Percentiles rank a stretch among this genome's conserved stretches.
Evolutionary conservation across 2,329 filamentous ascomycete species (phyloP).

Genomic region (Dryadomyces quercus-mongolicae): DNA sequence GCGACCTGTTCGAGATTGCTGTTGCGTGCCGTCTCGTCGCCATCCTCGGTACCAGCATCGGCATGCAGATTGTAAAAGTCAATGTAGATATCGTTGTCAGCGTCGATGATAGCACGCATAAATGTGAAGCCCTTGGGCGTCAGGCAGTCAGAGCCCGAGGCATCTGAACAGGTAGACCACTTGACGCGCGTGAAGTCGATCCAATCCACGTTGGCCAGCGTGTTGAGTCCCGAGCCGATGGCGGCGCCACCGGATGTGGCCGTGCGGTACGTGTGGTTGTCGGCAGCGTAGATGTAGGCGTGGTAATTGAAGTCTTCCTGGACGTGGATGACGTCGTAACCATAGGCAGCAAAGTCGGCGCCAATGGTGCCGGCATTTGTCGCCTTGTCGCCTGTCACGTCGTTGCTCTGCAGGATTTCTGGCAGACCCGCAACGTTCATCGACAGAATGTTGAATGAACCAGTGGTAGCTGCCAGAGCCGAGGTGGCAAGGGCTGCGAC

Average conservation of each 20-base stretch:
- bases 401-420: slow-evolving; percentile 43
- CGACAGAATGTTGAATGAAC: slow-evolving; percentile 37
- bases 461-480: slow-evolving; percentile 6
- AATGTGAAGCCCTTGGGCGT: slow-evolving; percentile 61
- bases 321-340: slow-evolving; percentile 50
- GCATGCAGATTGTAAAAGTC: slow-evolving; percentile 57
- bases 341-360: slow-evolving; percentile 39
- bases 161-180: slow-evolving; percentile 46
- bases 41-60: slow-evolving; percentile 43
- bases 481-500: background rate
- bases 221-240: slow-evolving; percentile 53
- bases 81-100: slow-evolving; percentile 41
- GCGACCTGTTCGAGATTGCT: slow-evolving; percentile 48
- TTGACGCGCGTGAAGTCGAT: slow-evolving; percentile 42
- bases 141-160: slow-evolving; percentile 46
- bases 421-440: slow-evolving; percentile 52
- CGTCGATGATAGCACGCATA: slow-evolving; percentile 36
- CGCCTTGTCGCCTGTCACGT: slow-evolving; percentile 48
- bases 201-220: slow-evolving; percentile 46
- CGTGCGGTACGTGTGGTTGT: slow-evolving; percentile 48
- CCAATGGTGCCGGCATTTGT: slow-evolving; percentile 46
- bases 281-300: slow-evolving; percentile 46
- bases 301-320: slow-evolving; percentile 65
- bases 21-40: slow-evolving; percentile 42
- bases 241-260: slow-evolving; percentile 52